Base-by-base conservation (phyloP, 2,329 filamentous ascomycete species). In the Scortechinia acanthostroma region DNA sequence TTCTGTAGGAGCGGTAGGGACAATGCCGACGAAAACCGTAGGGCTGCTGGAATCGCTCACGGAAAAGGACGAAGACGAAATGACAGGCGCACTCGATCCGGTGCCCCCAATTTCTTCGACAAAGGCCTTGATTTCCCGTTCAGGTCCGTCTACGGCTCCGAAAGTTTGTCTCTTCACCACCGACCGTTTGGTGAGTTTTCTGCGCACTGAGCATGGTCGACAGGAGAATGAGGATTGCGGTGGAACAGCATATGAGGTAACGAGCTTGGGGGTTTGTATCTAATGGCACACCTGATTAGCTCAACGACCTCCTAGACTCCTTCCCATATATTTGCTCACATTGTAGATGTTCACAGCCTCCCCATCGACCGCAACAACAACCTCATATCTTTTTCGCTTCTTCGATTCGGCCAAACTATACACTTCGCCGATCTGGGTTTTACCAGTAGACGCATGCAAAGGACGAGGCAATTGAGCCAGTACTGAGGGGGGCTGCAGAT, bases 281-380 rank as follows among this genome's bases (percentile, higher is more conserved):
- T 83, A 47, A 10, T 15, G n/a, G 10, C 10, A 30, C n/a, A n/a
- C n/a, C n/a, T n/a, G n/a, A n/a, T n/a, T n/a, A n/a, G n/a, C n/a
- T n/a, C n/a, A n/a, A n/a, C n/a, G n/a, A n/a, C n/a, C n/a, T n/a
- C n/a, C n/a, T n/a, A n/a, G n/a, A n/a, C n/a, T n/a, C n/a, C n/a
- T n/a, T n/a, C n/a, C n/a, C n/a, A n/a, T n/a, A n/a, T n/a, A n/a
- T n/a, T n/a, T n/a, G n/a, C 60, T 42, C 65, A 82, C 78, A 60
- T 79, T 77, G 61, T 82, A 82, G 25, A 83, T 72, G 50, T 74
- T 80, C 43, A 83, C 62, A 22, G 74, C 73, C 55, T 83, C 76
- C 30, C 77, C 77, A 55, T 83, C 77, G 14, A 81, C 64, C 1
- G 69, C 76, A 17, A 78, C 70, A 22, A 68, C 76, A 44, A 83